Conservation (phyloP, 192 early-diverging fungal genomes). For the Podila epicladia region DNA sequence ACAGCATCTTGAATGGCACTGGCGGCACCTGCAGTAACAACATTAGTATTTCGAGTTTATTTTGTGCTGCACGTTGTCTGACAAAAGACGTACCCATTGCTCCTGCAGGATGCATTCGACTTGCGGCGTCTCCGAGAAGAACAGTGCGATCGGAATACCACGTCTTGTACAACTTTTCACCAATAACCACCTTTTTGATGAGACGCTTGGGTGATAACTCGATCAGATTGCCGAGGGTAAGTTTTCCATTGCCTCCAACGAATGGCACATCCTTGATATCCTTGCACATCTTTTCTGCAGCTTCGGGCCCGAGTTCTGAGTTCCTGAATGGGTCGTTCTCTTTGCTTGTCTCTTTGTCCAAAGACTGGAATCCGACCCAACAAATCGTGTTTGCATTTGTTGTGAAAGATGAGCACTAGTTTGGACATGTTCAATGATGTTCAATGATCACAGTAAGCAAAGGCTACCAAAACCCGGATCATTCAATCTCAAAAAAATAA, state of each 20-base stretch:
- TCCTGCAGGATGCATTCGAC: not conserved
- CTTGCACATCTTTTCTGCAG: not conserved
- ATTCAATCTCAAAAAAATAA: too few relatives aligned
- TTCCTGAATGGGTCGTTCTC: slow-evolving; percentile 9
- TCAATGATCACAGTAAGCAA: too few relatives aligned
- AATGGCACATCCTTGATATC: slow-evolving; percentile 2
- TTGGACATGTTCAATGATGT: too few relatives aligned
- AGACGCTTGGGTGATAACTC: slow-evolving; percentile 15
- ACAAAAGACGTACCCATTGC: not conserved
- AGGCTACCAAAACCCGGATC: too few relatives aligned
- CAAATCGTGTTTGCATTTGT: slow-evolving; percentile 6
- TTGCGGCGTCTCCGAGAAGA: slow-evolving; percentile 23
- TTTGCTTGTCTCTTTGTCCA: not conserved
- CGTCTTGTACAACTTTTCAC: slow-evolving; percentile 26
- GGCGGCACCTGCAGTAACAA: slow-evolving; percentile 6
- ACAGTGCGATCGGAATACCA: slow-evolving; percentile 11
- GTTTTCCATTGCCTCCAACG: slow-evolving; percentile 9
- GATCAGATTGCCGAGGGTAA: slow-evolving; percentile 27
- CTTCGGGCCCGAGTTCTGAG: slow-evolving; percentile 26
- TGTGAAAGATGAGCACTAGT: not conserved
- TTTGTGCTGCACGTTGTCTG: not conserved
- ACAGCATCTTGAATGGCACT: slow-evolving; percentile 39
- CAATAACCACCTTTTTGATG: slow-evolving; percentile 20
- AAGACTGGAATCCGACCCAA: slow-evolving; percentile 5
- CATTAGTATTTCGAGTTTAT: not conserved